phyloP scores from a whole-genome alignment of 176 grass and related monocot species.

The Oryza glumipatula region DNA sequence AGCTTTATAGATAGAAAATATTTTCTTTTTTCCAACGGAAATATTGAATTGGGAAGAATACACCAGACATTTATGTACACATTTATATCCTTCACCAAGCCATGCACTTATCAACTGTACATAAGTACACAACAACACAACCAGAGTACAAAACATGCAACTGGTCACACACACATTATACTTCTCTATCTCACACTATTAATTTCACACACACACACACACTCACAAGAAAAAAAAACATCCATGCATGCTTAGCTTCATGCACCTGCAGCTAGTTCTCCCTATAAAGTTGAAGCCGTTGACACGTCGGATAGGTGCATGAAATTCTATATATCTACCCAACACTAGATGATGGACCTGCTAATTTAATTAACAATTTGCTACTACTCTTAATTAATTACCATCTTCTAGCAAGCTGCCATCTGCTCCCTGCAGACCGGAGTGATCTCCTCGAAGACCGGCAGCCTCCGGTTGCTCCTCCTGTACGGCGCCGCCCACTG shows the following conservation, averaged over 20 bases:
- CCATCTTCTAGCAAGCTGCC: conserved; percentile 43
- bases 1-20: no score
- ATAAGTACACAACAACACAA: background rate
- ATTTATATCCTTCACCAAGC: background rate
- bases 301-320: background rate
- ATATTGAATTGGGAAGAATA: background rate
- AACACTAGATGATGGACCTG: background rate
- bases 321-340: background rate
- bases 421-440: conserved; percentile 48
- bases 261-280: background rate
- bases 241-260: no score
- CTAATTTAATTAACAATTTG: background rate
- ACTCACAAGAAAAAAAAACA: background rate
- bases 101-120: background rate
- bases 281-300: no score
- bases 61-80: background rate
- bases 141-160: background rate
- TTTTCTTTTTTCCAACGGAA: no score
- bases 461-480: conserved; percentile 58
- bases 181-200: background rate
- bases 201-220: background rate
- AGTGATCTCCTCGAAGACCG: conserved; percentile 84
- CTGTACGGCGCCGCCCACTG: conserved; percentile 60
- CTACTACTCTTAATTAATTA: no score
- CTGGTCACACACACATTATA: background rate